Evolutionary conservation across 2,329 filamentous ascomycete species (phyloP).

Genomic region (Huntiella abstrusa): DNA sequence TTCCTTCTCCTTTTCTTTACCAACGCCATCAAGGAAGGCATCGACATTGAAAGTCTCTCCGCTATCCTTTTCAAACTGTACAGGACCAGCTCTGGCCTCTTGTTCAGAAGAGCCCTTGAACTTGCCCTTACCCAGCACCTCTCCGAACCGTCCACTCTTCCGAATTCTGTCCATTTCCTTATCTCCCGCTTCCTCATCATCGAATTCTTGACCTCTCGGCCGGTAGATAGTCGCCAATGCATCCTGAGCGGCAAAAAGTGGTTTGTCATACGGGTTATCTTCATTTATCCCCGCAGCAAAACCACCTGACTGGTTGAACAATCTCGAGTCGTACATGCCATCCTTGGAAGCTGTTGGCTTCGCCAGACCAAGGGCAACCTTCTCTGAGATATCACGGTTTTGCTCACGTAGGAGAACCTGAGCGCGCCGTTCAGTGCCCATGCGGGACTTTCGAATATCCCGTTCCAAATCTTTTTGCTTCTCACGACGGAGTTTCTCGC

Average conservation of each 20-base stretch:
- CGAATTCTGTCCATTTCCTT: slow-evolving; percentile 76
- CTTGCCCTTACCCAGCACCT: slow-evolving; percentile 72
- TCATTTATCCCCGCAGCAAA: slow-evolving; percentile 91
- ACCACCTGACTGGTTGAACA: slow-evolving; percentile 88
- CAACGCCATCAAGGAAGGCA: slow-evolving; percentile 52
- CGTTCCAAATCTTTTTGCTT: slow-evolving; percentile 67
- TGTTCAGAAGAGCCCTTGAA: slow-evolving; percentile 76
- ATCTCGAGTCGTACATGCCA: slow-evolving; percentile 87
- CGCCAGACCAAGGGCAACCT: slow-evolving; percentile 81
- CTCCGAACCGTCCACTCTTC: slow-evolving; percentile 63
- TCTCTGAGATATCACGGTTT: slow-evolving; percentile 91
- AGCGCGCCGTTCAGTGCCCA: slow-evolving; percentile 82
- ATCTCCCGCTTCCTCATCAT: slow-evolving; percentile 61
- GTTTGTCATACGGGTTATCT: slow-evolving; percentile 94
- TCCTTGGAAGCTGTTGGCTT: slow-evolving; percentile 87
- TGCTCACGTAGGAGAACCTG: slow-evolving; percentile 91
- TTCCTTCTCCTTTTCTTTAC: slow-evolving; percentile 48
- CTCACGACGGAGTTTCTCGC: slow-evolving; percentile 61
- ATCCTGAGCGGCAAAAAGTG: slow-evolving; percentile 86
- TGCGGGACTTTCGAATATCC: slow-evolving; percentile 78
- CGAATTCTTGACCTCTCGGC: slow-evolving; percentile 50
- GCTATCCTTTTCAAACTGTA: slow-evolving; percentile 85
- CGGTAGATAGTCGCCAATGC: slow-evolving; percentile 89
- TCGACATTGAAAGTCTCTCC: slow-evolving; percentile 85
- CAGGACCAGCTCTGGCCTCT: slow-evolving; percentile 74